Evolutionary conservation across 805 yeast genomes (phyloP), one percentile per base, ranked within the genome.

Genomic region (Nakazawaea molendinolei): DNA sequence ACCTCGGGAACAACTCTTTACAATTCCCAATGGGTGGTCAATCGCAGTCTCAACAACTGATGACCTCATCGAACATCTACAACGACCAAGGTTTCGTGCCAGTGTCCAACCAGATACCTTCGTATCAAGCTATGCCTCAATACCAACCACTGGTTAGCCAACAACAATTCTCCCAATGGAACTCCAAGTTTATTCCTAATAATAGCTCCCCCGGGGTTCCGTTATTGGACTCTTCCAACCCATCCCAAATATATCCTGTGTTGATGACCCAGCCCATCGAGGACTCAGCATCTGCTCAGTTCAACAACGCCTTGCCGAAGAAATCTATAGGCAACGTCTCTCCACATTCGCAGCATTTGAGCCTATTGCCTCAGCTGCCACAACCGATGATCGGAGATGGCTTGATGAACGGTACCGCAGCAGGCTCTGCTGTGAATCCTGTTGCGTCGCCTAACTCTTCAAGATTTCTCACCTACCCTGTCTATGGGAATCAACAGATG

Each of bases 41-140:
- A 47, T 49, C 50, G 40, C 58, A 38, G 50, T 58, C 18, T 52
- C 53, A 3, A 52, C 53, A 34, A 38, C 47, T n/a, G n/a, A n/a
- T n/a, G n/a, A n/a, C n/a, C n/a, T n/a, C n/a, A n/a, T n/a, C n/a
- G n/a, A n/a, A n/a, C n/a, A n/a, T n/a, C n/a, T n/a, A n/a, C n/a
- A n/a, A n/a, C n/a, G n/a, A n/a, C n/a, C n/a, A n/a, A n/a, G n/a
- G n/a, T n/a, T n/a, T n/a, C n/a, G n/a, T n/a, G n/a, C n/a, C n/a
- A n/a, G n/a, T n/a, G n/a, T n/a, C n/a, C n/a, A 69, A 60, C 38
- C 48, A 38, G 26, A 41, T 23, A 17, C 44, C 34, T 17, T 44
- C 34, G 15, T 49, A 30, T 25, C 46, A 33, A 14, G 14, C 18
- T n/a, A 14, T 31, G 27, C 44, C 36, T 19, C 46, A 35, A 15